Evolutionary conservation across 2,329 filamentous ascomycete species (phyloP), one percentile per base, ranked within the genome.

Genomic region (Ciborinia camelliae): DNA sequence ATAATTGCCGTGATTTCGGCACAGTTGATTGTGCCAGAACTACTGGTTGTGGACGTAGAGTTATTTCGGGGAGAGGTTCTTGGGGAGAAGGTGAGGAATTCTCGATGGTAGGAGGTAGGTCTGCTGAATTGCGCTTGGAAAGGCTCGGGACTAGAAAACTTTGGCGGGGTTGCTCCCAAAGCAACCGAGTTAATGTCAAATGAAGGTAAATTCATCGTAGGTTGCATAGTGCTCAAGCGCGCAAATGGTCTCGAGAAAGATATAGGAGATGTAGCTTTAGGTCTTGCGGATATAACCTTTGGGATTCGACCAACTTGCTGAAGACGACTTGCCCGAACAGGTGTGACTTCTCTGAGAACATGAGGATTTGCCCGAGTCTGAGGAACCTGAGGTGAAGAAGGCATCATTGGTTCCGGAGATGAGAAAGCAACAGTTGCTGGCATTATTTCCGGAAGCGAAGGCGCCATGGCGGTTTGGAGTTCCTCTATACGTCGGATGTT

Each of bases 181-280:
- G 81, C 81, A 59, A 84, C 75, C 0, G 77, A 83, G 1, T 80
- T 74, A 62, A 75, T 64, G 68, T 78, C 73, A 14, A 77, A 58
- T 60, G 73, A 52, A 53, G 72, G 63, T 61, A 72, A 62, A 65
- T 68, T 65, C 12, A 71, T 68, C 2, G 77, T 69, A 14, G 76
- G 74, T 15, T 76, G 70, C 41, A 82, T 79, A 51, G 81, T 67
- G 69, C 84, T 86, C 15, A 81, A 75, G 57, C 82, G 77, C 70
- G 86, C 82, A 74, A 97, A 96, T 0, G 93, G 92, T 10, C 92
- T 82, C 3, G 93, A 97, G 75, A 97, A 97, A 39, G 91, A 96
- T 73, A 87, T 88, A 1, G 90, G 85, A 0, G 90, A 88, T 1
- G 86, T 84, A 55, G 85, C 85, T 67, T 89, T 84, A 43, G 86